phyloP scores from a whole-genome alignment of 1,284 basidiomycete genomes.

The Coniophora puteana region DNA sequence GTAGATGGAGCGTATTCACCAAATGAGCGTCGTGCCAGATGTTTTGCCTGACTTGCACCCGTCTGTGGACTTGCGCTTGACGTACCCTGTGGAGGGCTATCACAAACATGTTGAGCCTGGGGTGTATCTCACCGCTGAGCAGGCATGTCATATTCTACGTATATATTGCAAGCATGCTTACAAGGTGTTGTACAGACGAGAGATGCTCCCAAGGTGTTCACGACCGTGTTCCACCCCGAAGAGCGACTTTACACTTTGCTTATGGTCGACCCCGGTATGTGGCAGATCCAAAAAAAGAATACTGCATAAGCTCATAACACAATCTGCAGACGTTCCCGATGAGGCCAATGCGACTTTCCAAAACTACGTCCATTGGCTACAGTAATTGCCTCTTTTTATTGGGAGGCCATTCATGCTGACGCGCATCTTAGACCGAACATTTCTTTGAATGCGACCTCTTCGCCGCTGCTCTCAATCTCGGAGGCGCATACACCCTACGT shows the following conservation, averaged over 20 bases:
- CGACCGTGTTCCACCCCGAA: slow-evolving; percentile 78
- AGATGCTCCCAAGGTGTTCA: slow-evolving; percentile 58
- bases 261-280: slow-evolving; percentile 78
- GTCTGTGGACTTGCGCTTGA: slow-evolving; percentile 68
- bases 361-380: slow-evolving; percentile 84
- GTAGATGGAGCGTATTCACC: slow-evolving; percentile 88
- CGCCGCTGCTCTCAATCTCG: slow-evolving; percentile 35
- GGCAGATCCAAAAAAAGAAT: not conserved
- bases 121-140: slow-evolving; percentile 56
- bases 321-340: slow-evolving; percentile 69
- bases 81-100: slow-evolving; percentile 43
- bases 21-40: slow-evolving; percentile 91
- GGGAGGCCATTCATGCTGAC: not conserved
- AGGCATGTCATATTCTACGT: slow-evolving; percentile 38
- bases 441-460: slow-evolving; percentile 60
- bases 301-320: slow-evolving; percentile 6
- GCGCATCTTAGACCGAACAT: slow-evolving; percentile 75
- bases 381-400: slow-evolving; percentile 44
- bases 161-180: slow-evolving; percentile 6
- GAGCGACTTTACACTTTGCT: slow-evolving; percentile 84
- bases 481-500: slow-evolving; percentile 67
- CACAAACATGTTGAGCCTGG: slow-evolving; percentile 69
- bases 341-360: slow-evolving; percentile 61
- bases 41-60: slow-evolving; percentile 73
- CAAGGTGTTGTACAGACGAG: slow-evolving; percentile 45